Conservation (phyloP, 306 rosid genomes). For the Sesbania bispinosa region DNA sequence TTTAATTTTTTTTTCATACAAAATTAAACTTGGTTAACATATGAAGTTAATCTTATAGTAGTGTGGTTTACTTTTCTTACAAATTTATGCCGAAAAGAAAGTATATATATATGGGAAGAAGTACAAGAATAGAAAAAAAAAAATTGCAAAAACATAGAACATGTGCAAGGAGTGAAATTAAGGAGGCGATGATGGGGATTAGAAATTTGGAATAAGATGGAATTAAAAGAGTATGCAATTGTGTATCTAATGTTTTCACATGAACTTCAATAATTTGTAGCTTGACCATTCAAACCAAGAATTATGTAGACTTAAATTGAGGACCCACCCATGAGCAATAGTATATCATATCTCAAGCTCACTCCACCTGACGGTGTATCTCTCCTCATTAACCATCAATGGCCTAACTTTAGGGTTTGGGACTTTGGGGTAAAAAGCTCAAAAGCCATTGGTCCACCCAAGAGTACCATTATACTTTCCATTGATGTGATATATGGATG, state of each 20-base stretch:
- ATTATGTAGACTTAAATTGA: constrained; percentile 20
- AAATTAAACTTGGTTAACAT: too few species aligned
- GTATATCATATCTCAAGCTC: constrained; percentile 17
- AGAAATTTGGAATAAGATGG: not conserved
- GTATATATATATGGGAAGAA: too few species aligned
- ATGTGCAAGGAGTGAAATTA: not conserved
- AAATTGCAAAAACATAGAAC: not conserved
- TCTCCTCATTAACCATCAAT: constrained; percentile 36
- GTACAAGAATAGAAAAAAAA: not conserved
- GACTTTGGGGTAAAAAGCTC: constrained; percentile 26
- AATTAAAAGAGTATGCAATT: not conserved
- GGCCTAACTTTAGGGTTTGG: constrained; percentile 41
- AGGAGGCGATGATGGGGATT: not conserved
- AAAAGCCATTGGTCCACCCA: constrained; percentile 31
- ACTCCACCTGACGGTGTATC: constrained; percentile 35
- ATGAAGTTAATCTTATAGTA: too few species aligned
- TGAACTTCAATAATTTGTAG: constrained; percentile 60
- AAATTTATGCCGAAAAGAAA: not conserved
- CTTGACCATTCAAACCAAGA: constrained; percentile 85
- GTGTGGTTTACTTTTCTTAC: too few species aligned
- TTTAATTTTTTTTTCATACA: not conserved
- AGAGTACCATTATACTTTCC: constrained; percentile 40
- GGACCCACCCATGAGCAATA: constrained; percentile 40
- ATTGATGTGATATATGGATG: constrained; percentile 52
- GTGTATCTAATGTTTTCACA: constrained; percentile 59